A percentile compares a stretch with the other conserved stretches of the same genome.
Evolutionary conservation across 108 stramenopile genomes (phyloP).

Genomic region (Fragilaria radians): DNA sequence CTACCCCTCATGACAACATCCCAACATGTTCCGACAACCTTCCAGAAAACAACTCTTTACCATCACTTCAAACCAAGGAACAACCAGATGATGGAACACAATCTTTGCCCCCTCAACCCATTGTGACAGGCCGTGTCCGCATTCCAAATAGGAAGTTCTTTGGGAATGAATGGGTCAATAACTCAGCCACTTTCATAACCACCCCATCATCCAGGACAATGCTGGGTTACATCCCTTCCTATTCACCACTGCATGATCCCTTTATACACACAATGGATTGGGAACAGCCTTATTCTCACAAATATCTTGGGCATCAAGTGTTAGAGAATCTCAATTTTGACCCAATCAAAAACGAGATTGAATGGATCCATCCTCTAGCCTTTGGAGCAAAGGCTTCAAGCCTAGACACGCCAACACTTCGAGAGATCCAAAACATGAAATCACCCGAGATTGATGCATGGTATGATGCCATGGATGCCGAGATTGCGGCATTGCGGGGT

Average conservation of each 20-base stretch:
- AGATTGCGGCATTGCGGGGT: background rate
- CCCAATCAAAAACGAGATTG: background rate
- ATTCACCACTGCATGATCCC: background rate
- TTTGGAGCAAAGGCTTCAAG: background rate
- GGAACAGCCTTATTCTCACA: background rate
- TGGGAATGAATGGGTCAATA: conserved; percentile 5
- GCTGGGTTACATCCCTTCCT: background rate
- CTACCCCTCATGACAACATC: too few species aligned
- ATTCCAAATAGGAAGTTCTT: conserved; percentile 1
- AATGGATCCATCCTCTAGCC: background rate
- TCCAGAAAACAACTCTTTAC: too few species aligned
- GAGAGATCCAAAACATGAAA: background rate
- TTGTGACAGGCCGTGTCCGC: too few species aligned
- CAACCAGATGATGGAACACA: too few species aligned
- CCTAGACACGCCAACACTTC: conserved; percentile 3
- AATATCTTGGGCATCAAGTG: background rate
- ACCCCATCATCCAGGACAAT: background rate
- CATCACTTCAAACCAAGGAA: too few species aligned
- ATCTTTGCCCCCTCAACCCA: too few species aligned
- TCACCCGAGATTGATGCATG: background rate
- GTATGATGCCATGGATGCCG: background rate
- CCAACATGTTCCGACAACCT: too few species aligned
- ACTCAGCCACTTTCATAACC: background rate
- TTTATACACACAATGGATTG: background rate
- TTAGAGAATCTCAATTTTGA: background rate